A percentile compares a stretch with the other conserved stretches of the same genome.
These are phyloP conservation scores for Pestalotiopsis sp. DNA, from an alignment of 2,329 filamentous ascomycete genomes.

Conservation along the genomic window DNA sequence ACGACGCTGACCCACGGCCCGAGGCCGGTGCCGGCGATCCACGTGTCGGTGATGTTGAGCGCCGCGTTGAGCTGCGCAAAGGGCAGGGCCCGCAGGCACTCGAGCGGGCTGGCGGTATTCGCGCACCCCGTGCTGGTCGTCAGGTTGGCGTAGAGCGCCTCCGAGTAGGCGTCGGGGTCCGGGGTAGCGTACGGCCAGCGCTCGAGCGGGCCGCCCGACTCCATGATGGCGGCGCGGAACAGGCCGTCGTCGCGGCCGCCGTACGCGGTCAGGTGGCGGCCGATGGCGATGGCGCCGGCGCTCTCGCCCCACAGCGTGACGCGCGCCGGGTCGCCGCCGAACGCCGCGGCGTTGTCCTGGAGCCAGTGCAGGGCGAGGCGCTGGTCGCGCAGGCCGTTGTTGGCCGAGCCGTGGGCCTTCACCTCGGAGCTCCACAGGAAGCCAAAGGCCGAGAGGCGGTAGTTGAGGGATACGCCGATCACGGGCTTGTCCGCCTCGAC, in stretches of 20 bases:
- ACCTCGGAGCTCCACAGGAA: slow-evolving; percentile 52
- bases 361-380: slow-evolving; percentile 51
- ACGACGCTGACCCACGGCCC: slow-evolving; percentile 42
- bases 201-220: slow-evolving; percentile 48
- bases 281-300: slow-evolving; percentile 41
- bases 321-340: slow-evolving; percentile 48
- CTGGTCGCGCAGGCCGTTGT: slow-evolving; percentile 54
- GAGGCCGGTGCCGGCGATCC: slow-evolving; percentile 29
- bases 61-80: slow-evolving; percentile 34
- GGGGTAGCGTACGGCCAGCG: neutral
- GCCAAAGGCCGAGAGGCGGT: slow-evolving; percentile 54
- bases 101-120: slow-evolving; percentile 31
- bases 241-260: slow-evolving; percentile 57
- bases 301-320: slow-evolving; percentile 53
- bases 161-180: slow-evolving; percentile 1
- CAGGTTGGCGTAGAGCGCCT: slow-evolving; percentile 33
- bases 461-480: slow-evolving; percentile 58
- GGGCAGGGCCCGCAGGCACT: slow-evolving; percentile 37
- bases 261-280: slow-evolving; percentile 55
- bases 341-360: slow-evolving; percentile 54
- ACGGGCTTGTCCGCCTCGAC: slow-evolving; percentile 54
- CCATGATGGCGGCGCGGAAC: slow-evolving; percentile 55
- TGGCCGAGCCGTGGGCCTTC: slow-evolving; percentile 42
- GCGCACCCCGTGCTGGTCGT: slow-evolving; percentile 26
- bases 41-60: slow-evolving; percentile 30